Evolutionary conservation across 2,329 filamentous ascomycete genomes (phyloP).

Genomic region (Nigrograna mackinnonii): DNA sequence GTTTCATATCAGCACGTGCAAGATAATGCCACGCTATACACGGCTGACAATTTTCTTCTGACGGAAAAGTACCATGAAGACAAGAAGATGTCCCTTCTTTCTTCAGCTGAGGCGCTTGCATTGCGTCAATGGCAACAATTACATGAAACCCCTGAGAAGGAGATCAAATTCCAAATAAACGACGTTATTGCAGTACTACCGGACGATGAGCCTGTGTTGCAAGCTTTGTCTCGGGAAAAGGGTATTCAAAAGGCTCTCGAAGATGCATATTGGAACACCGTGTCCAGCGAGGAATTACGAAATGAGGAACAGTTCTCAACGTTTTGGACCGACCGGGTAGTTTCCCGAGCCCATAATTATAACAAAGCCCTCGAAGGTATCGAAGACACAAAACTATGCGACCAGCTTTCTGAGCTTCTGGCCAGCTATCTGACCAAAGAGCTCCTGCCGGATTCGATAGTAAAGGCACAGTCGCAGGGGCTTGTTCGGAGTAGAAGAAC

Average conservation of each 20-base stretch:
- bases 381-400: constrained; percentile 31
- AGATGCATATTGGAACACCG: constrained; percentile 23
- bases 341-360: constrained; percentile 28
- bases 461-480: constrained; percentile 33
- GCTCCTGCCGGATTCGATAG: constrained; percentile 33
- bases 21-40: constrained; percentile 3
- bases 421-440: constrained; percentile 33
- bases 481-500: constrained; percentile 34
- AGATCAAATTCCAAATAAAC: constrained; percentile 25
- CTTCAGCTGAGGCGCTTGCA: constrained; percentile 22
- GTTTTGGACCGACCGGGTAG: constrained; percentile 37
- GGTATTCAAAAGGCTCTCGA: constrained; percentile 21
- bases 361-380: constrained; percentile 23
- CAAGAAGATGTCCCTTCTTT: constrained; percentile 17
- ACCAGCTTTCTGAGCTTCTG: constrained; percentile 38
- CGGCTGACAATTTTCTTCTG: constrained; percentile 20
- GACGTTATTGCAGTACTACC: constrained; percentile 16
- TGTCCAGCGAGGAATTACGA: constrained; percentile 27
- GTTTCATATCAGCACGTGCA: neutral
- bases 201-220: constrained; percentile 9
- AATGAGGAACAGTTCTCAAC: constrained; percentile 31
- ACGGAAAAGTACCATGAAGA: constrained; percentile 8
- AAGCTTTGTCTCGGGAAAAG: constrained; percentile 20
- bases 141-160: constrained; percentile 18
- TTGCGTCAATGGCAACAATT: constrained; percentile 24